A percentile compares a stretch with the other conserved stretches of the same genome.
Evolutionary conservation across 805 yeast species (phyloP).

Genomic region (Lipomyces spencermartinsiae): DNA sequence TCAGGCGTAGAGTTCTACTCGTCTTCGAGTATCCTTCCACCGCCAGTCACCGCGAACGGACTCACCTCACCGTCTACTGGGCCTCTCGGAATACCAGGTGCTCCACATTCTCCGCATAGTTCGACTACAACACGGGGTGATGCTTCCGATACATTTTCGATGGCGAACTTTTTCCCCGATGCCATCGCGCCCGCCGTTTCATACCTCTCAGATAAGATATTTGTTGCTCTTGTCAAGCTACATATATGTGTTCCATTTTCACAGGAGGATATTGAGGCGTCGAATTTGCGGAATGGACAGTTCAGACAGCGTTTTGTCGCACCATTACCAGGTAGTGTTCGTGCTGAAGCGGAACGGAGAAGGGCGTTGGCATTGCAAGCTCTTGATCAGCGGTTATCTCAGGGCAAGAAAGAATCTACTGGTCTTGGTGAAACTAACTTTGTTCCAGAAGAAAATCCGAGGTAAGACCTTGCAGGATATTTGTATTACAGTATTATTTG

Average conservation of each 20-base stretch:
- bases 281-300: conserved; percentile 34
- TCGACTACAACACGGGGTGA: conserved; percentile 65
- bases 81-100: background rate
- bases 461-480: conserved; percentile 48
- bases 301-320: conserved; percentile 36
- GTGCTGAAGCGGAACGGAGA: conserved; percentile 48
- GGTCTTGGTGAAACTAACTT: conserved; percentile 34
- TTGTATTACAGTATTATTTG: background rate
- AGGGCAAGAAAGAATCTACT: conserved; percentile 29
- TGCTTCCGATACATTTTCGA: conserved; percentile 86
- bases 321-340: conserved; percentile 39
- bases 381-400: conserved; percentile 42
- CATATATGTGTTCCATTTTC: conserved; percentile 36
- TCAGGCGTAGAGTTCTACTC: conserved; percentile 23
- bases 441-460: conserved; percentile 33
- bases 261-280: conserved; percentile 34
- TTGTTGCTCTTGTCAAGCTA: conserved; percentile 21
- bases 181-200: conserved; percentile 47
- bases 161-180: conserved; percentile 84
- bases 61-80: background rate
- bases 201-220: conserved; percentile 18
- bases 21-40: conserved; percentile 23
- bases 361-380: conserved; percentile 47
- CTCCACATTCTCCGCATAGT: background rate
- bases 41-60: conserved; percentile 28